Evolutionary conservation across 1,284 basidiomycete species (phyloP), one percentile per base, ranked within the genome.

Genomic region (Phellopilus nigrolimitatus): DNA sequence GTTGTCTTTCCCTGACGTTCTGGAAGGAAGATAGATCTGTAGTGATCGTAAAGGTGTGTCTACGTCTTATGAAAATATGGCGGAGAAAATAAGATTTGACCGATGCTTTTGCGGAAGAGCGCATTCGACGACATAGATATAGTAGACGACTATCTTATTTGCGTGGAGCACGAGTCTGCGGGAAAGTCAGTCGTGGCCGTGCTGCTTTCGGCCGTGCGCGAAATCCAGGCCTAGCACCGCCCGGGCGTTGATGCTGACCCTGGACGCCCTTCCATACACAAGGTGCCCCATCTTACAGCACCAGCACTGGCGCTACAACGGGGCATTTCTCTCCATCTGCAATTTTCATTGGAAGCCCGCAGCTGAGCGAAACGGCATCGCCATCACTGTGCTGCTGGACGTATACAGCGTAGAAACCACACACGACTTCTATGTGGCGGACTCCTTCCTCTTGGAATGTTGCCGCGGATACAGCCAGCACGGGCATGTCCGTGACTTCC

Each of bases 281-380:
- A 19, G 15, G 9, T 41, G 36, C 21, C 36, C 21, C 2, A 27
- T 33, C 1, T 22, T 21, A 4, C 43, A 25, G 6, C 44, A 43
- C 8, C 17, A 10, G 8, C 9, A 24, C 19, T 47, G 36, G 44
- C 43, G 46, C 10, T 22, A 38, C 24, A 38, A 44, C 9, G 40
- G 51, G 25, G 43, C 51, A 4, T 21, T 24, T 15, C 40, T 53
- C n/a, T 53, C 51, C 8, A 19, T 28, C 10, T 53, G 51, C 19
- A 37, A 33, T 4, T 42, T 43, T 27, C 38, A 48, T 25, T 53
- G 51, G 51, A 34, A 43, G 31, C 24, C 43, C 2, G 21, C 15
- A 10, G 2, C 22, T 1, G 19, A 36, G 17, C 13, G 45, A 19
- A n/a, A 49, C 2, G 24, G 41, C n/a, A 31, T 37, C 3, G 13